Conservation (phyloP, 208 protist genomes). For the Lotmaria passim region DNA sequence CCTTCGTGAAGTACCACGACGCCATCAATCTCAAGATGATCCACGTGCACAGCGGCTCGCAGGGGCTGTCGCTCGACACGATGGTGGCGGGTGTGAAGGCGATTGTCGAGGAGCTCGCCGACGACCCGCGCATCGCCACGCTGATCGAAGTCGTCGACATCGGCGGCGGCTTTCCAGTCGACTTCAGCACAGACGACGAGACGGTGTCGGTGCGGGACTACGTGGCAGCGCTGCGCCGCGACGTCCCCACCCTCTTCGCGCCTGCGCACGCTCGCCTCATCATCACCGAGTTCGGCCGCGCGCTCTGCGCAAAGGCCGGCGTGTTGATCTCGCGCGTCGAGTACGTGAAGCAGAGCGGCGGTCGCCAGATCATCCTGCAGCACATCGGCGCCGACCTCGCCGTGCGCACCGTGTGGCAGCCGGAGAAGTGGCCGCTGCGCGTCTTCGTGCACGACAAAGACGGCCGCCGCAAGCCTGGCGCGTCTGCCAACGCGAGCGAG, state of each 20-base stretch:
- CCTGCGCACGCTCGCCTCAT: conserved; percentile 35
- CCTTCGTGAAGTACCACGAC: conserved; percentile 45
- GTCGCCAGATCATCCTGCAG: conserved; percentile 53
- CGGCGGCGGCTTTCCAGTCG: conserved; percentile 65
- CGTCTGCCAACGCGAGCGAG: not conserved
- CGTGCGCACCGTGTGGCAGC: conserved; percentile 73
- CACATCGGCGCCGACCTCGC: conserved; percentile 75
- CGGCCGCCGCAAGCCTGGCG: conserved; percentile 17
- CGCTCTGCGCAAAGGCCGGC: conserved; percentile 59
- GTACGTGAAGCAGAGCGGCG: conserved; percentile 65
- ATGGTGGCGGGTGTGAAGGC: conserved; percentile 54
- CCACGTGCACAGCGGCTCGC: conserved; percentile 73
- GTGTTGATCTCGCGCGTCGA: conserved; percentile 66
- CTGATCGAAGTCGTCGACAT: conserved; percentile 57
- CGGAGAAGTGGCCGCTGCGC: conserved; percentile 73
- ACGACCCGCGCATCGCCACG: conserved; percentile 30
- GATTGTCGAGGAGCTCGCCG: conserved; percentile 39
- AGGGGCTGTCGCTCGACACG: conserved; percentile 63
- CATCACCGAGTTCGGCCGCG: conserved; percentile 75
- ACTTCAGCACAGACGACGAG: conserved; percentile 57
- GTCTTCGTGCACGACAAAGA: conserved; percentile 46
- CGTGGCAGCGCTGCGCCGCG: conserved; percentile 34
- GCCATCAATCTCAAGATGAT: conserved; percentile 58
- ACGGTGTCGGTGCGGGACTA: conserved; percentile 44
- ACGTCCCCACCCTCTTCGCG: conserved; percentile 51